phyloP scores from a whole-genome alignment of 371 early-diverging fungal species.

The Mortierella sp. region DNA sequence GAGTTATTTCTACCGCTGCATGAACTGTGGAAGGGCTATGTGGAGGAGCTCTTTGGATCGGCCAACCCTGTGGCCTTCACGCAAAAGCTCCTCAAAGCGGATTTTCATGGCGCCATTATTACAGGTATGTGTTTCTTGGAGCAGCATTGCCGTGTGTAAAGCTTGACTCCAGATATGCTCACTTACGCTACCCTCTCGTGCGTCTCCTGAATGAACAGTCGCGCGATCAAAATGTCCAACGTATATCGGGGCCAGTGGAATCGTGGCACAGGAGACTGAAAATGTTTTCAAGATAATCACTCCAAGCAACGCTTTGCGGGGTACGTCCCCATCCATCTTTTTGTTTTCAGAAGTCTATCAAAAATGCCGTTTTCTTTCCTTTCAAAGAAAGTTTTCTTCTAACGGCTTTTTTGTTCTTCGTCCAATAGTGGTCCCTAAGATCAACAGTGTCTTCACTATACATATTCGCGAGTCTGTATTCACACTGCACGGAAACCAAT shows the following conservation, averaged over 20 bases:
- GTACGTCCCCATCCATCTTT: constrained; percentile 53
- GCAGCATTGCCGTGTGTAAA: too few relatives aligned
- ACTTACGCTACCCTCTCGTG: neutral
- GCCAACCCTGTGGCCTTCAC: constrained; percentile 56
- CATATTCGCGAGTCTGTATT: constrained; percentile 58
- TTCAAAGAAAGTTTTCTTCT: too few relatives aligned
- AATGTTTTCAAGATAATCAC: constrained; percentile 88
- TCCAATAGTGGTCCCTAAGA: constrained; percentile 79
- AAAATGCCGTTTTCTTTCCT: too few relatives aligned
- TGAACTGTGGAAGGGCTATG: constrained; percentile 85
- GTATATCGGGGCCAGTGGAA: constrained; percentile 83
- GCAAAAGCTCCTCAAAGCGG: constrained; percentile 83
- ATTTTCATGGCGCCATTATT: constrained; percentile 85
- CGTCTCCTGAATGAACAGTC: constrained; percentile 58
- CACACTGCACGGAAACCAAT: constrained; percentile 86
- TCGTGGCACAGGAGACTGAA: constrained; percentile 90
- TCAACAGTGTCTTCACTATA: constrained; percentile 77
- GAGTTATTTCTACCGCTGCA: constrained; percentile 79
- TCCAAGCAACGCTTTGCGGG: constrained; percentile 66
- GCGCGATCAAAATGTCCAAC: constrained; percentile 83
- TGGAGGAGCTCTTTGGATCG: constrained; percentile 68
- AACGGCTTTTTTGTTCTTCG: neutral
- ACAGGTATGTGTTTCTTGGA: constrained; percentile 64
- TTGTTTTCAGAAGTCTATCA: too few relatives aligned
- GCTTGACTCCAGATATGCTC: neutral